Base-by-base conservation (phyloP, 192 early-diverging fungal species). In the Spinellus fusiger region DNA sequence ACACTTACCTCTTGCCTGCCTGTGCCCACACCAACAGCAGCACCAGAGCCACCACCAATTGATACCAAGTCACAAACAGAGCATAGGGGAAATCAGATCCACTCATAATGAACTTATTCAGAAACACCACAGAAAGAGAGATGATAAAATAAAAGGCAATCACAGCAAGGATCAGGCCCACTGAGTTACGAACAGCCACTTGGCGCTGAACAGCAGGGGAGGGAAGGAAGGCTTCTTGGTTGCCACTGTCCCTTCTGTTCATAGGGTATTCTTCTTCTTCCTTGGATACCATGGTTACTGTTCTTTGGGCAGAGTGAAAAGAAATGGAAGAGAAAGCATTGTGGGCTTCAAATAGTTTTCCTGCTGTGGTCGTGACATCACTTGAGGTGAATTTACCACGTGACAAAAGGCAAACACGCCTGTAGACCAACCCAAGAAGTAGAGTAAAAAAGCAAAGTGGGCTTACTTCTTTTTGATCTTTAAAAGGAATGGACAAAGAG, bases 61-160 rank as follows among this genome's bases (percentile, higher is more conserved):
- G 84, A 49, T 71, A 86, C 74, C 84, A 85, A 23, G 84, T 86
- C 34, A 86, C 84, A 54, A 85, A 86, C 33, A 84, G 68, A 31
- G 84, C 82, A 67, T 77, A 86, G 7, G 84, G 82, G 54, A 86
- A 86, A n/a, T 84, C 79, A 4, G 82, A 76, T 3, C 65, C 65
- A 27, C 75, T 79, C 32, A 86, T 64, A 48, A 86, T 86, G 59
- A 76, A 77, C 77, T 86, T 86, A 65, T 86, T 86, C 23, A 86
- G 65, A 47, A 86, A 86, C 29, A 86, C 84, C 18, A 86, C 84
- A 4, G 84, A 68, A 26, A 86, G 68, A 7, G 84, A 86, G 32
- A 71, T 79, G 28, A 72, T 59, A 71, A 80, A 86, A 56, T 86
- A 86, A 54, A 85, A 86, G 20, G 74, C 73, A 34, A 86, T 76